Percentiles rank a stretch among this genome's conserved stretches.
These are phyloP conservation scores for Metschnikowia baotianmanensis DNA, from an alignment of 805 yeast genomes.

Conservation along the genomic window DNA sequence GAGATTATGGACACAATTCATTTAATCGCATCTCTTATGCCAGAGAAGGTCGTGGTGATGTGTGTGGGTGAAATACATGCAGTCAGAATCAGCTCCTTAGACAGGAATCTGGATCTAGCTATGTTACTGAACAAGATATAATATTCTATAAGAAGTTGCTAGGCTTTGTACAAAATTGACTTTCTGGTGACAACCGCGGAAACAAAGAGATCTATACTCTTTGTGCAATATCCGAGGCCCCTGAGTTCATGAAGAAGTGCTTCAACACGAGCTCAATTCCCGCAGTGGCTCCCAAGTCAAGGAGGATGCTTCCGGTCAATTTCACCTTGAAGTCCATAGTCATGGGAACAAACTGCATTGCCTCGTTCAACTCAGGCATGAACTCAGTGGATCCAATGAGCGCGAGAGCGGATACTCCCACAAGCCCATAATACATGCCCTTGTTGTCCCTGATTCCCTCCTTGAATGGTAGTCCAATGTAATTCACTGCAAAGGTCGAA, in stretches of 20 bases:
- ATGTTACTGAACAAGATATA: not conserved
- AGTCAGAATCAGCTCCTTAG: slow-evolving; percentile 25
- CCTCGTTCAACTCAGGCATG: slow-evolving; percentile 89
- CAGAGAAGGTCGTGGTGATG: slow-evolving; percentile 21
- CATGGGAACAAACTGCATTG: slow-evolving; percentile 92
- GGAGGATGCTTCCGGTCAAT: slow-evolving; percentile 66
- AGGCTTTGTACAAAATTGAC: not conserved
- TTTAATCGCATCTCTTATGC: slow-evolving; percentile 22
- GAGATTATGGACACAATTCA: slow-evolving; percentile 31
- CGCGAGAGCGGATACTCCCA: slow-evolving; percentile 88
- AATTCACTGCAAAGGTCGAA: slow-evolving; percentile 95
- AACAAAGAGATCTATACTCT: not conserved
- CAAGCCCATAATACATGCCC: slow-evolving; percentile 94
- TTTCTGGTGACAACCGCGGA: too few relatives aligned
- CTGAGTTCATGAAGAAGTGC: slow-evolving; percentile 81
- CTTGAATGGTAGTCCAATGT: slow-evolving; percentile 95
- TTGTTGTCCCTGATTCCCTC: slow-evolving; percentile 86
- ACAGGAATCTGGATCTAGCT: slow-evolving; percentile 29
- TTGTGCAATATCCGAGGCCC: slow-evolving; percentile 85
- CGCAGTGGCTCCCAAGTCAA: slow-evolving; percentile 78
- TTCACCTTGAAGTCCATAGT: slow-evolving; percentile 65
- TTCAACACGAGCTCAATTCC: slow-evolving; percentile 78
- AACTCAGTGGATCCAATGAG: slow-evolving; percentile 92
- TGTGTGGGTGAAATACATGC: slow-evolving; percentile 26
- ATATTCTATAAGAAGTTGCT: not conserved